phyloP scores from a whole-genome alignment of 257 asterid genomes.

The Orobanche coerulescens region DNA sequence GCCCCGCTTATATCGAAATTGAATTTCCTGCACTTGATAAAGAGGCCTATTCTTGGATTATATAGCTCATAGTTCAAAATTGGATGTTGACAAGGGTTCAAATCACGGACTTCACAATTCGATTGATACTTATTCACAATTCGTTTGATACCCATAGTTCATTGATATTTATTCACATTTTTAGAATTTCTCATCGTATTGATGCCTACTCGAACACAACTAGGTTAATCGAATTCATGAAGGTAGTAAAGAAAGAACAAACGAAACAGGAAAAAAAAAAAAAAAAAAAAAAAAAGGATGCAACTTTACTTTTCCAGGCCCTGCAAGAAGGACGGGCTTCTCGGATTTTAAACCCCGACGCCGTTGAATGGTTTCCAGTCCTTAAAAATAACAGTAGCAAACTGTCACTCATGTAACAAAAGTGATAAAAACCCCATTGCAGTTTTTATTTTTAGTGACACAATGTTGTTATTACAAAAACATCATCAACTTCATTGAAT shows the following conservation, averaged over 20 bases:
- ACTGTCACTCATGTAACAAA: background rate
- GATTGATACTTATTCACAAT: no score
- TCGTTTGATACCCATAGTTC: no score
- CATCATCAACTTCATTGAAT: background rate
- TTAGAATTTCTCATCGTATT: background rate
- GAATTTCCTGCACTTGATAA: no score
- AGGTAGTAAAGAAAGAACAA: background rate
- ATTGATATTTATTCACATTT: no score
- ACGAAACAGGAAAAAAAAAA: background rate
- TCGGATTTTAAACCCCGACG: conserved; percentile 65
- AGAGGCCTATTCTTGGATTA: no score
- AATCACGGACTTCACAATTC: no score
- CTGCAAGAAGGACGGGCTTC: conserved; percentile 82
- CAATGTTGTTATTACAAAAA: no score
- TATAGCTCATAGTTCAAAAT: no score
- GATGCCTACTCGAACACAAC: background rate
- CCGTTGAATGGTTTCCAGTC: conserved; percentile 72
- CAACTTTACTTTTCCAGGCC: conserved; percentile 79
- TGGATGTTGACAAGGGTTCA: no score
- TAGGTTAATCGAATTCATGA: background rate
- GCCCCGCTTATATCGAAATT: no score
- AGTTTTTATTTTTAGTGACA: background rate
- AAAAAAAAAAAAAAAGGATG: no score
- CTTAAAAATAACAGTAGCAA: conserved; percentile 29
- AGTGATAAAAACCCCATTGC: background rate